Percentiles rank a stretch among this genome's conserved stretches.
Evolutionary conservation across 176 grass and related monocot genomes (phyloP).

Genomic region (Carex pumila): DNA sequence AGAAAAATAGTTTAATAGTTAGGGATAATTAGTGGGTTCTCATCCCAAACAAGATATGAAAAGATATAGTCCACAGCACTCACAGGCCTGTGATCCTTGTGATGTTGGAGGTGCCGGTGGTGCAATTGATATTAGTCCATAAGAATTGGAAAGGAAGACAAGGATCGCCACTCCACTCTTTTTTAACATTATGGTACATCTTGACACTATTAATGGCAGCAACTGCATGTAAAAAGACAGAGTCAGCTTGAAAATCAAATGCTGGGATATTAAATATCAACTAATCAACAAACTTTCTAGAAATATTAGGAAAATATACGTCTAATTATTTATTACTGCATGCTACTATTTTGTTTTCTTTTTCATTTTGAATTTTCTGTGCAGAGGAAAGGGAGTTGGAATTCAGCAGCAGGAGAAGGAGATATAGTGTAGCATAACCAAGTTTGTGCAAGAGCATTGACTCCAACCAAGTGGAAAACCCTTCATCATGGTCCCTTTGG

Average conservation of each 20-base stretch:
- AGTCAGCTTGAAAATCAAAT: not conserved
- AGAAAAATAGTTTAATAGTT: not conserved
- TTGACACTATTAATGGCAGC: not conserved
- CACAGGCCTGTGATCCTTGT: not conserved
- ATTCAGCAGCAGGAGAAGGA: too few relatives aligned
- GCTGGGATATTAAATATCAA: too few relatives aligned
- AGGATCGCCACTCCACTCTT: constrained; percentile 6
- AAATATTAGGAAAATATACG: too few relatives aligned
- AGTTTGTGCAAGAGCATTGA: too few relatives aligned
- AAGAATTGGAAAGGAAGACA: not conserved
- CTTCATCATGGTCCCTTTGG: too few relatives aligned
- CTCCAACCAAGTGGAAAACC: too few relatives aligned
- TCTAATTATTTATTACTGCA: not conserved
- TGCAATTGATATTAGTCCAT: not conserved
- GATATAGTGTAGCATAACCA: too few relatives aligned
- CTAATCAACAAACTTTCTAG: too few relatives aligned
- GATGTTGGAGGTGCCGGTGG: not conserved
- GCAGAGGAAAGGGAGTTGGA: too few relatives aligned
- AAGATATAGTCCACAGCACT: not conserved
- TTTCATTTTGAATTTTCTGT: too few relatives aligned
- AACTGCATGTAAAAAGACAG: not conserved
- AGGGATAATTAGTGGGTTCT: not conserved
- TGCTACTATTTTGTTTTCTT: too few relatives aligned
- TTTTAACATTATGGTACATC: not conserved
- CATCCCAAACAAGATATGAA: not conserved